phyloP scores from a whole-genome alignment of 2,329 filamentous ascomycete species.

The Microcyclosporella mali region DNA sequence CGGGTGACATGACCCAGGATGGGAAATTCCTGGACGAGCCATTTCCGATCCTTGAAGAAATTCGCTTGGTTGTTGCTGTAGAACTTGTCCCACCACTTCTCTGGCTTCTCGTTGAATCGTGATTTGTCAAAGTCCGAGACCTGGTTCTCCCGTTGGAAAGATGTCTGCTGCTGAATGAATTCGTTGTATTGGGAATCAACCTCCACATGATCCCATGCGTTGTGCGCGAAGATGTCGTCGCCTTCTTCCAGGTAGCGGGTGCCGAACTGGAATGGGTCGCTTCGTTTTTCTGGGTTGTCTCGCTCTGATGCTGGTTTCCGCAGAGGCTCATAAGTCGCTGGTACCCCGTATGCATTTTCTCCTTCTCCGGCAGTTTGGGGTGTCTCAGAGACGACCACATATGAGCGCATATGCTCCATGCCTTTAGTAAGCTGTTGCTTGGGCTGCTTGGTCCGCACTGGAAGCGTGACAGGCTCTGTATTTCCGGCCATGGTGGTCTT shows the following conservation, averaged over 20 bases:
- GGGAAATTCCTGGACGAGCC: constrained; percentile 93
- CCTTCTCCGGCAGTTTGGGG: constrained; percentile 16
- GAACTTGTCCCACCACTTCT: constrained; percentile 97
- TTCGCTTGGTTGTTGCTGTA: constrained; percentile 97
- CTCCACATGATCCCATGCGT: constrained; percentile 97
- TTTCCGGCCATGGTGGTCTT: constrained; percentile 14
- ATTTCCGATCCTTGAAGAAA: constrained; percentile 98
- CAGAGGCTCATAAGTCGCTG: constrained; percentile 40
- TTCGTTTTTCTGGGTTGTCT: constrained; percentile 72
- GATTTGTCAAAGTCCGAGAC: constrained; percentile 91
- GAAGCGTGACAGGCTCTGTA: constrained; percentile 8
- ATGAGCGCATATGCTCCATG: constrained; percentile 49
- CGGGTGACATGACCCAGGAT: constrained; percentile 70
- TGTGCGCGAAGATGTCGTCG: constrained; percentile 93
- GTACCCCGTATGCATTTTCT: constrained; percentile 47
- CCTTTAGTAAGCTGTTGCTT: constrained; percentile 44
- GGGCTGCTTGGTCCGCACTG: constrained; percentile 26
- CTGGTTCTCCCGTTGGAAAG: constrained; percentile 74
- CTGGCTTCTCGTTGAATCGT: constrained; percentile 82
- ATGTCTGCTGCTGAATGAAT: constrained; percentile 78
- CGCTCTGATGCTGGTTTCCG: constrained; percentile 54
- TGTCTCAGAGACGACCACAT: constrained; percentile 39
- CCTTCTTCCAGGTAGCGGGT: constrained; percentile 75
- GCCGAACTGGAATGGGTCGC: constrained; percentile 92
- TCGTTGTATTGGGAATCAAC: constrained; percentile 82